phyloP scores from a whole-genome alignment of 108 stramenopile genomes.

The Schizochytrium sp. region DNA sequence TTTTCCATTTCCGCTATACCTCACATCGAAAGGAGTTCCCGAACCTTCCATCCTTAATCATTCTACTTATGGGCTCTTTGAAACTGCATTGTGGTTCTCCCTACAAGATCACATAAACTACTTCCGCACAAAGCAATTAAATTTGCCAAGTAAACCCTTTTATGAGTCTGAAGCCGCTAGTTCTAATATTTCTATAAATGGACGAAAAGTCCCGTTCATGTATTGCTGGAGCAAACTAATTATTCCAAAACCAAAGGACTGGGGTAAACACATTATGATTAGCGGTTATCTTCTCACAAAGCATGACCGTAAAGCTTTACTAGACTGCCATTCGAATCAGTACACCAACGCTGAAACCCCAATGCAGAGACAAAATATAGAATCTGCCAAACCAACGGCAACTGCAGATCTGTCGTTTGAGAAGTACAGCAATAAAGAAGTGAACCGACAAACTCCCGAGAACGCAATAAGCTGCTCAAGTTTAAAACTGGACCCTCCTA shows the following conservation, averaged over 20 bases:
- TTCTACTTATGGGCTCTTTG: conserved; percentile 52
- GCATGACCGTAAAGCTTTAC: conserved; percentile 1
- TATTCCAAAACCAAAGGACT: conserved; percentile 37
- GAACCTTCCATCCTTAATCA: conserved; percentile 38
- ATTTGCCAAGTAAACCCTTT: background rate
- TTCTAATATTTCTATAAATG: conserved; percentile 42
- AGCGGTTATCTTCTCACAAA: conserved; percentile 40
- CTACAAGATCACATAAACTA: conserved; percentile 42
- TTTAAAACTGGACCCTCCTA: background rate
- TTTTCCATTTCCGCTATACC: conserved; percentile 53
- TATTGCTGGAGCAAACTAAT: conserved; percentile 50
- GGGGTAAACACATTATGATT: conserved; percentile 53
- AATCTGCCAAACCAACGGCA: background rate
- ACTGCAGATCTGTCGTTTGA: background rate
- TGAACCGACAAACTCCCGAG: too few species aligned
- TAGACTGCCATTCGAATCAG: background rate
- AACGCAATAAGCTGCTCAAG: too few species aligned
- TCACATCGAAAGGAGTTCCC: background rate
- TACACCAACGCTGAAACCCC: background rate
- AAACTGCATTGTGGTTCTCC: conserved; percentile 37
- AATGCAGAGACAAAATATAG: background rate
- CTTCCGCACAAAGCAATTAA: conserved; percentile 37
- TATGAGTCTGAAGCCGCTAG: conserved; percentile 31
- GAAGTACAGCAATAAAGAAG: too few species aligned
- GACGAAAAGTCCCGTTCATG: conserved; percentile 51